These are phyloP conservation scores for Fusarium begoniae DNA, from an alignment of 2,329 filamentous ascomycete species.

Conservation along the genomic window DNA sequence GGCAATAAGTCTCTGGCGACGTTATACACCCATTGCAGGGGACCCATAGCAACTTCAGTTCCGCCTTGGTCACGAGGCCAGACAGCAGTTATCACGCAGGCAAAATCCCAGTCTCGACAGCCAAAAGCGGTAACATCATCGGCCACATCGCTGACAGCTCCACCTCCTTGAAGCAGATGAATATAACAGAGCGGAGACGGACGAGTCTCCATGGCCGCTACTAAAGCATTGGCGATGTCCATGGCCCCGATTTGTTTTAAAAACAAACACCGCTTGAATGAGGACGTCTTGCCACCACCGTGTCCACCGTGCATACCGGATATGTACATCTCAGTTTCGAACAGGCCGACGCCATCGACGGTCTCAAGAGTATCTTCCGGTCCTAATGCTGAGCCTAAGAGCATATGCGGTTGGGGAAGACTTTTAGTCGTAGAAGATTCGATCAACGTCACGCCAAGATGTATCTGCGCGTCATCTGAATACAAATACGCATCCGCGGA, in stretches of 20 bases:
- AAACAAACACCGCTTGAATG: conserved; percentile 73
- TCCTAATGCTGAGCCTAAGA: conserved; percentile 57
- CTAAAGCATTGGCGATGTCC: conserved; percentile 49
- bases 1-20: conserved; percentile 58
- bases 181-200: conserved; percentile 67
- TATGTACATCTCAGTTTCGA: conserved; percentile 70
- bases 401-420: conserved; percentile 66
- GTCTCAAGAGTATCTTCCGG: conserved; percentile 43
- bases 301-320: conserved; percentile 68
- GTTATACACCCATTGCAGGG: conserved; percentile 65
- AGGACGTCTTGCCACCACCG: conserved; percentile 65
- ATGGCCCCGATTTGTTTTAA: conserved; percentile 56
- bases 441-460: conserved; percentile 58
- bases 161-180: conserved; percentile 69
- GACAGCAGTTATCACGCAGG: conserved; percentile 70
- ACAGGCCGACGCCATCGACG: conserved; percentile 61
- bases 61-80: conserved; percentile 65
- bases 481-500: conserved; percentile 68
- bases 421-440: conserved; percentile 54
- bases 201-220: conserved; percentile 57
- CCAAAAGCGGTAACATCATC: conserved; percentile 65
- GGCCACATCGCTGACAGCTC: conserved; percentile 56
- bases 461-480: conserved; percentile 54
- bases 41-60: conserved; percentile 50
- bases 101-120: conserved; percentile 70